Conservation (phyloP, 768 basidiomycete genomes). For the Mycena filopes region DNA sequence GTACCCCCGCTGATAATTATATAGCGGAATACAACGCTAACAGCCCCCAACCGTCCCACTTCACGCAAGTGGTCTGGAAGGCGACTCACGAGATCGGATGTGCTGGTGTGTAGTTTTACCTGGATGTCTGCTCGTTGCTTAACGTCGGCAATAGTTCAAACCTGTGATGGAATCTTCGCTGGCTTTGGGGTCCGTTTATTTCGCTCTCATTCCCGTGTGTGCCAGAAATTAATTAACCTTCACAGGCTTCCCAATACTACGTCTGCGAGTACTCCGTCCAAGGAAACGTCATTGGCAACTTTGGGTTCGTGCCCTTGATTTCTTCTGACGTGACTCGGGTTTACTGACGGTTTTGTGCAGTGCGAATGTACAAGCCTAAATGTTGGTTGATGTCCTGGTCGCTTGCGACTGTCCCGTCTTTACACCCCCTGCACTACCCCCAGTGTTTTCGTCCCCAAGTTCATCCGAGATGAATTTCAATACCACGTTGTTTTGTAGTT, state of each 20-base stretch:
- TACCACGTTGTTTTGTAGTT: slow-evolving; percentile 33
- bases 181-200: slow-evolving; percentile 60
- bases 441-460: slow-evolving; percentile 11
- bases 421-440: slow-evolving; percentile 14
- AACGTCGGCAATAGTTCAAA: slow-evolving; percentile 39
- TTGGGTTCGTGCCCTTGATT: slow-evolving; percentile 57
- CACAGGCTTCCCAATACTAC: slow-evolving; percentile 64
- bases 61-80: slow-evolving; percentile 85
- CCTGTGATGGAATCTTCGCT: slow-evolving; percentile 70
- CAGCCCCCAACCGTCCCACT: slow-evolving; percentile 72
- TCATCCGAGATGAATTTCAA: slow-evolving; percentile 31
- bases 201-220: not conserved
- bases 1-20: not conserved
- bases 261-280: slow-evolving; percentile 77
- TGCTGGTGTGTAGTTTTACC: slow-evolving; percentile 43
- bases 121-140: not conserved
- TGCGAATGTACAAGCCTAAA: slow-evolving; percentile 57
- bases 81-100: slow-evolving; percentile 71
- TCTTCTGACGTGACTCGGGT: not conserved
- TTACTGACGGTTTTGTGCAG: slow-evolving; percentile 38
- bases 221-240: slow-evolving; percentile 1
- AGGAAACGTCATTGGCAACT: slow-evolving; percentile 74
- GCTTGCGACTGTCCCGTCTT: slow-evolving; percentile 31
- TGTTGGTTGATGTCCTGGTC: slow-evolving; percentile 22
- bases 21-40: slow-evolving; percentile 66